Percentiles rank a stretch among this genome's conserved stretches.
phyloP scores from a whole-genome alignment of 495 filamentous ascomycete genomes.

The Collariella sp. region DNA sequence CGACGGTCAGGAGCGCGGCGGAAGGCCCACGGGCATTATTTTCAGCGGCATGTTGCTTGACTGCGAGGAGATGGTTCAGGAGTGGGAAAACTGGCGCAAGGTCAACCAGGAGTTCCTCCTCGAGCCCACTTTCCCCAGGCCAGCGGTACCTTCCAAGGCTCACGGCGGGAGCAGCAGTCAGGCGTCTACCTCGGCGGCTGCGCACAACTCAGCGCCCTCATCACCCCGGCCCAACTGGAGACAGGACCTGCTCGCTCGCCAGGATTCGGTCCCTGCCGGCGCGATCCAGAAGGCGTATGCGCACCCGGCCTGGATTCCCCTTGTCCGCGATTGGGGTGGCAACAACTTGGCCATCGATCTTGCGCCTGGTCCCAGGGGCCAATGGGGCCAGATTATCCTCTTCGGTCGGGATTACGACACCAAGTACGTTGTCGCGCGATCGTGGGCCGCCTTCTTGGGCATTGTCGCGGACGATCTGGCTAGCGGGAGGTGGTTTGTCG shows the following conservation, averaged over 20 bases:
- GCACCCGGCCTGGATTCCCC: conserved; percentile 90
- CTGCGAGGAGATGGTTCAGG: conserved; percentile 96
- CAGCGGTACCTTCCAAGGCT: conserved; percentile 55
- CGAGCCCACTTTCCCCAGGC: conserved; percentile 44
- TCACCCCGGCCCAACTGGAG: conserved; percentile 63
- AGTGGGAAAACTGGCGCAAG: conserved; percentile 92
- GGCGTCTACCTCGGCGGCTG: conserved; percentile 41
- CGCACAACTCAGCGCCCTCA: conserved; percentile 29
- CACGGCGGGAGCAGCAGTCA: conserved; percentile 49
- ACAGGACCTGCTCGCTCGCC: conserved; percentile 72
- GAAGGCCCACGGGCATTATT: conserved; percentile 82
- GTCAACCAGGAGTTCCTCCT: conserved; percentile 84
- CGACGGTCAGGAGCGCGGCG: conserved; percentile 92
- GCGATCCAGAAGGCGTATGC: conserved; percentile 89
- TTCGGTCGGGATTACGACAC: conserved; percentile 97
- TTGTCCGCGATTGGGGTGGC: conserved; percentile 95
- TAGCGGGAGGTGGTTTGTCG: conserved; percentile 77
- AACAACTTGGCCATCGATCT: conserved; percentile 94
- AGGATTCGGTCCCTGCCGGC: conserved; percentile 79
- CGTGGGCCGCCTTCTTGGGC: conserved; percentile 84
- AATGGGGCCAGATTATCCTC: conserved; percentile 94
- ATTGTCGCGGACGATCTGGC: conserved; percentile 81
- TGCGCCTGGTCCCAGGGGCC: conserved; percentile 79
- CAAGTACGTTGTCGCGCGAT: conserved; percentile 91
- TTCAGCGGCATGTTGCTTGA: conserved; percentile 94